Conservation (phyloP, 192 early-diverging fungal genomes). For the Haplosporangium gracile region DNA sequence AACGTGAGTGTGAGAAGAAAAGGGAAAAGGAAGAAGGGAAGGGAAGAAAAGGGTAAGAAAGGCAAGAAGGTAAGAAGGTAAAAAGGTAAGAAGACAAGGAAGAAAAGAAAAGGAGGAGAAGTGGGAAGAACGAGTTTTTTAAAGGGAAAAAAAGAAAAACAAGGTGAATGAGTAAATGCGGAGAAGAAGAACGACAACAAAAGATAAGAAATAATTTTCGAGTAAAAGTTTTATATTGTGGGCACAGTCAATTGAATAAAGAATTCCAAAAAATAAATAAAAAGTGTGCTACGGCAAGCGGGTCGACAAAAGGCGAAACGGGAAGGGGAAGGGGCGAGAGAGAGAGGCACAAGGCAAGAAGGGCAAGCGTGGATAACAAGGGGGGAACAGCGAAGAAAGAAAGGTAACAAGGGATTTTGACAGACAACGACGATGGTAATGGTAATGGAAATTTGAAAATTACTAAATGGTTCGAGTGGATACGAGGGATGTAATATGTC, state of each 20-base stretch:
- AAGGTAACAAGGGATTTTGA: background rate
- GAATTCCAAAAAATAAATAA: background rate
- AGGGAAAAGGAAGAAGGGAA: background rate
- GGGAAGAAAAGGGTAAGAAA: background rate
- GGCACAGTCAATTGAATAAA: conserved; percentile 7
- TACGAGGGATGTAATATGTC: background rate
- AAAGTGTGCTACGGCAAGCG: background rate
- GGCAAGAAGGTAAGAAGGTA: background rate
- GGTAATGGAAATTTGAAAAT: no score
- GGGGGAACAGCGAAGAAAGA: background rate
- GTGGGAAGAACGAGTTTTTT: background rate
- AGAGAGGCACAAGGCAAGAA: background rate
- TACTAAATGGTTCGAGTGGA: no score
- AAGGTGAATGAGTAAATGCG: background rate
- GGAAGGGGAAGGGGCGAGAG: background rate
- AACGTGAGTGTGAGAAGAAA: background rate
- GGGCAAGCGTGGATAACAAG: background rate
- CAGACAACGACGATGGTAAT: background rate
- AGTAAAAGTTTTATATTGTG: background rate
- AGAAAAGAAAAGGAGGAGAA: background rate
- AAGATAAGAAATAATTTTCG: background rate
- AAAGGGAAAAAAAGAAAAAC: background rate
- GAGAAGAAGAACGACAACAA: background rate
- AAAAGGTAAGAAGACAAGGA: background rate
- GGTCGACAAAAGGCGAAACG: conserved; percentile 4